Evolutionary conservation across 2,329 filamentous ascomycete species (phyloP).

Genomic region (Trichoderma gracile): DNA sequence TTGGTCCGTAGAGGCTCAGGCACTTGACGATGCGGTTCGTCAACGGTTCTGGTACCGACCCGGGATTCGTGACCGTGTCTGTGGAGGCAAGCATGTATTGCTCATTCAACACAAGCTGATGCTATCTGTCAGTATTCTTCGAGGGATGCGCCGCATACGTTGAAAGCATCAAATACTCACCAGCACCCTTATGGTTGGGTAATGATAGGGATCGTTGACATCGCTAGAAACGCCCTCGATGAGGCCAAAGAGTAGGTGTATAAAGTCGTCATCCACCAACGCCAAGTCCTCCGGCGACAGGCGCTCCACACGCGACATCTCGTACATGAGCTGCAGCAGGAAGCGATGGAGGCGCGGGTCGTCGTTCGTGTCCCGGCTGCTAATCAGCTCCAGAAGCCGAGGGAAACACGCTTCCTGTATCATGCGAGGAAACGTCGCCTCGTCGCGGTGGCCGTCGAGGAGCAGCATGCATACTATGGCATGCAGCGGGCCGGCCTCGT

Average conservation of each 20-base stretch:
- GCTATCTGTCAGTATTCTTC: constrained; percentile 28
- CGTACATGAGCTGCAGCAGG: constrained; percentile 86
- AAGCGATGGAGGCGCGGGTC: constrained; percentile 75
- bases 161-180: constrained; percentile 51
- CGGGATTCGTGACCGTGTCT: constrained; percentile 45
- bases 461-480: constrained; percentile 81
- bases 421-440: constrained; percentile 82
- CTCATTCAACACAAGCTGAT: constrained; percentile 88
- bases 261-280: constrained; percentile 77
- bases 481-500: constrained; percentile 77
- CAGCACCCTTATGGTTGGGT: constrained; percentile 88
- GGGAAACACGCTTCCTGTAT: constrained; percentile 81
- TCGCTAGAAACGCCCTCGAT: constrained; percentile 89
- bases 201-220: constrained; percentile 89
- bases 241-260: constrained; percentile 79
- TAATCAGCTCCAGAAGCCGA: constrained; percentile 78
- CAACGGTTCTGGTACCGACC: constrained; percentile 52
- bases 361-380: constrained; percentile 61
- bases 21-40: constrained; percentile 95
- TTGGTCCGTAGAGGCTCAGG: constrained; percentile 74
- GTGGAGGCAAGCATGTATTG: constrained; percentile 88
- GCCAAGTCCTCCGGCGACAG: constrained; percentile 73
- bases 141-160: not conserved
- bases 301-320: constrained; percentile 91
- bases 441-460: constrained; percentile 79